These are phyloP conservation scores for Exophiala alcalophila DNA, from an alignment of 2,329 filamentous ascomycete species.

Conservation along the genomic window DNA sequence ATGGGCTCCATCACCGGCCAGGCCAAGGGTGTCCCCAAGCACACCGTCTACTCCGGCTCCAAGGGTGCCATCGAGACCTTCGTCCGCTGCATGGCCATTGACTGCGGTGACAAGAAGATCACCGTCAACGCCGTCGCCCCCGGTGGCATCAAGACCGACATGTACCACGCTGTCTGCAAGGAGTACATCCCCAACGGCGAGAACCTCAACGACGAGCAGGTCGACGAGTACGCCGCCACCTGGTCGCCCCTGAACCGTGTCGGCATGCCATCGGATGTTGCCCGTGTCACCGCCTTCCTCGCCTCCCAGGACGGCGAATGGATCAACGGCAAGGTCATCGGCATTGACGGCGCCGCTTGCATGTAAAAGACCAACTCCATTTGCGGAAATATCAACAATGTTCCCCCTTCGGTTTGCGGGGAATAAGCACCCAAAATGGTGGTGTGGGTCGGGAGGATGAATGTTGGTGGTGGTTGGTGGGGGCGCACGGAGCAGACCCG, in stretches of 20 bases:
- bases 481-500: too few species aligned
- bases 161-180: conserved; percentile 54
- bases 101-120: conserved; percentile 65
- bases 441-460: too few species aligned
- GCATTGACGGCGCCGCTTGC: conserved; percentile 36
- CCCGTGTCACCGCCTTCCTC: conserved; percentile 55
- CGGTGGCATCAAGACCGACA: conserved; percentile 65
- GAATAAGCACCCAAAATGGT: too few species aligned
- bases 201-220: conserved; percentile 30
- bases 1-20: conserved; percentile 67
- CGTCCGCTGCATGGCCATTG: conserved; percentile 69
- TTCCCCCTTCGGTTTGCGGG: too few species aligned
- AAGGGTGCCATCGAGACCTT: conserved; percentile 77
- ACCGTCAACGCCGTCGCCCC: conserved; percentile 67
- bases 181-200: conserved; percentile 43
- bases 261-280: conserved; percentile 58
- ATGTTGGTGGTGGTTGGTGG: too few species aligned
- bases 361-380: too few species aligned
- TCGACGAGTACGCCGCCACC: conserved; percentile 36
- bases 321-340: conserved; percentile 45
- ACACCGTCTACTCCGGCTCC: conserved; percentile 70
- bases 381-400: too few species aligned
- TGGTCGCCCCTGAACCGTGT: conserved; percentile 56
- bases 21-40: conserved; percentile 65
- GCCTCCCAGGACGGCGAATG: conserved; percentile 60